Evolutionary conservation across 345 rosid species (phyloP).

Genomic region (Aurinia saxatilis): DNA sequence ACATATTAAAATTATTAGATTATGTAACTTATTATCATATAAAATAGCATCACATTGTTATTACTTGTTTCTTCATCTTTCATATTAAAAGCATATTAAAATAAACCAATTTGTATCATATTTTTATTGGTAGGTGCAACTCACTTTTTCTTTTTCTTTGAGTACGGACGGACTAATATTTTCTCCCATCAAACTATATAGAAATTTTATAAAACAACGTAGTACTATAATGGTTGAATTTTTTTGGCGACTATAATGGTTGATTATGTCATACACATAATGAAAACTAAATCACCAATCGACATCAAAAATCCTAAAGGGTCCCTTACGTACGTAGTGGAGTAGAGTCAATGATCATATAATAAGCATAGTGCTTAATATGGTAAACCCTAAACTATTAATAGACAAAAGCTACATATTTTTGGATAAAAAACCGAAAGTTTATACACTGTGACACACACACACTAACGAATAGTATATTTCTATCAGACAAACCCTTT

Average conservation of each 20-base stretch:
- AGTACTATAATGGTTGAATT: neutral
- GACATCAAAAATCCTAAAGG: slow-evolving; percentile 9
- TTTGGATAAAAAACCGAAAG: slow-evolving; percentile 17
- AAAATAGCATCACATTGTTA: too few species aligned
- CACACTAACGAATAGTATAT: too few species aligned
- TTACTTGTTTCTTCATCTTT: neutral
- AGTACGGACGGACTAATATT: neutral
- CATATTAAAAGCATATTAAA: neutral
- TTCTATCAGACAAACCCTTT: neutral
- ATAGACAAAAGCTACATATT: slow-evolving; percentile 1
- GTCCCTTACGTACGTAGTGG: neutral
- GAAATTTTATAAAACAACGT: neutral
- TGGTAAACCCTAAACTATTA: slow-evolving; percentile 17
- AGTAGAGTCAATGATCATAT: slow-evolving; percentile 21
- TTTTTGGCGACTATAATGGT: neutral
- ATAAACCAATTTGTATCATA: neutral
- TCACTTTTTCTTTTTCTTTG: neutral
- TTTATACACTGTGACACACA: too few species aligned
- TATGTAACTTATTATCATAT: too few species aligned
- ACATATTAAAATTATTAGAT: too few species aligned
- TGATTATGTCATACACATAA: slow-evolving; percentile 18
- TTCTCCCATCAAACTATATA: neutral
- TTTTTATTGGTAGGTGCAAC: neutral
- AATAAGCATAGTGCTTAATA: slow-evolving; percentile 15
- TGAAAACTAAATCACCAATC: slow-evolving; percentile 1